A percentile compares a stretch with the other conserved stretches of the same genome.
These are phyloP conservation scores for Abrus precatorius DNA, from an alignment of 306 rosid genomes.

Conservation along the genomic window DNA sequence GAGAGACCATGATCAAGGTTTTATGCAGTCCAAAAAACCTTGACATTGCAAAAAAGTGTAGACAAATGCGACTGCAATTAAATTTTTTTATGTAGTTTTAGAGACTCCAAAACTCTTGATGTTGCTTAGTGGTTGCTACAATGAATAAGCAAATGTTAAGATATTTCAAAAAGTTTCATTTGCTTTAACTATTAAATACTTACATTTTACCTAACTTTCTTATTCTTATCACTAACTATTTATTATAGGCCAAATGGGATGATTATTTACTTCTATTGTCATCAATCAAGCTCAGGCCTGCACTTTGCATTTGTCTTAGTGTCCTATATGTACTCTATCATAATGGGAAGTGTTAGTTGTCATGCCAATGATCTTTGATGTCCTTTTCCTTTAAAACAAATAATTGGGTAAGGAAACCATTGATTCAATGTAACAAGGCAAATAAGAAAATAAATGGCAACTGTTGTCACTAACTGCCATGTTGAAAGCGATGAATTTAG, in stretches of 20 bases:
- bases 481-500: constrained; percentile 5
- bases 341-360: constrained; percentile 13
- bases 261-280: constrained; percentile 64
- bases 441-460: neutral
- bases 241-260: constrained; percentile 61
- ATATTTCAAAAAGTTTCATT: neutral
- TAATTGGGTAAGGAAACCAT: constrained; percentile 19
- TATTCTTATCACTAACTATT: neutral
- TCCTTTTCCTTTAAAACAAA: constrained; percentile 40
- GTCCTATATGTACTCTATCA: neutral
- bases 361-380: constrained; percentile 41
- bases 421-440: neutral
- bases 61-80: too few species aligned
- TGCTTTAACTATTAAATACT: neutral
- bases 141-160: neutral
- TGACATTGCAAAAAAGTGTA: too few species aligned
- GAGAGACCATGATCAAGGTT: constrained; percentile 37
- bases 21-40: too few species aligned
- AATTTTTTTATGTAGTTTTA: too few species aligned
- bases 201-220: neutral
- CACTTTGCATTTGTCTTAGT: neutral
- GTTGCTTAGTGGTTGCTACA: too few species aligned
- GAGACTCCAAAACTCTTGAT: too few species aligned
- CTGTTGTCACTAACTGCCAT: neutral
- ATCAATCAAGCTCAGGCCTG: constrained; percentile 67